Evolutionary conservation across 2,329 filamentous ascomycete genomes (phyloP).

Genomic region (Thermothelomyces thermophilus): DNA sequence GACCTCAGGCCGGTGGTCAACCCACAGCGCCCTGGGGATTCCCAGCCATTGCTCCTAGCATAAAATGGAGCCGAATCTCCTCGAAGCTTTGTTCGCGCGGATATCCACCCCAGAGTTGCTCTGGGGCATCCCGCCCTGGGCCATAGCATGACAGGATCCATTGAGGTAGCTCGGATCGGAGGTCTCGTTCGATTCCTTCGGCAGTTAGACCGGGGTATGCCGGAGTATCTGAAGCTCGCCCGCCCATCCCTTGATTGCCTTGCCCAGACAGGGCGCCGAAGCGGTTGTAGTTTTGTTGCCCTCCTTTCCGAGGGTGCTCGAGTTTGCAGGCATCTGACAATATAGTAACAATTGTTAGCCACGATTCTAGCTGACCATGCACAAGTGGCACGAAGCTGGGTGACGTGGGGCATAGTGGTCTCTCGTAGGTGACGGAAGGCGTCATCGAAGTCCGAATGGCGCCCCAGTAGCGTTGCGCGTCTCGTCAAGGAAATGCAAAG

Average conservation of each 20-base stretch:
- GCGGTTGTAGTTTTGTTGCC: constrained; percentile 41
- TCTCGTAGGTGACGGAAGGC: constrained; percentile 1
- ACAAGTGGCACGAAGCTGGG: not conserved
- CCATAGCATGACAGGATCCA: constrained; percentile 88
- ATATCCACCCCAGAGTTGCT: constrained; percentile 75
- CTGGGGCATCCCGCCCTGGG: constrained; percentile 67
- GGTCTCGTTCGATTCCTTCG: constrained; percentile 57
- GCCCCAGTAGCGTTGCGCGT: constrained; percentile 7
- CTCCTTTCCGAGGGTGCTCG: constrained; percentile 43
- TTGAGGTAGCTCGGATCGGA: constrained; percentile 64
- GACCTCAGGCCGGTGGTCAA: not conserved
- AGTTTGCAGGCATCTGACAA: constrained; percentile 45
- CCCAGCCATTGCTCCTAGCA: constrained; percentile 51
- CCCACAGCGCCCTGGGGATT: constrained; percentile 50
- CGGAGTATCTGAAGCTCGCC: constrained; percentile 23
- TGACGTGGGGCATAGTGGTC: not conserved
- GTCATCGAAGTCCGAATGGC: not conserved
- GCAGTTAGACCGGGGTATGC: constrained; percentile 47
- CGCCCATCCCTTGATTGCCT: constrained; percentile 9
- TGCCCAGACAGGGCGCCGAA: constrained; percentile 40
- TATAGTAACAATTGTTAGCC: constrained; percentile 3
- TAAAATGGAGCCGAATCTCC: constrained; percentile 74
- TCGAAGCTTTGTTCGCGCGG: constrained; percentile 81
- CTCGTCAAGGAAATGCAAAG: not conserved
- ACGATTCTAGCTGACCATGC: not conserved